Conservation (phyloP, 2,329 filamentous ascomycete genomes). For the Talaromyces sp. region DNA sequence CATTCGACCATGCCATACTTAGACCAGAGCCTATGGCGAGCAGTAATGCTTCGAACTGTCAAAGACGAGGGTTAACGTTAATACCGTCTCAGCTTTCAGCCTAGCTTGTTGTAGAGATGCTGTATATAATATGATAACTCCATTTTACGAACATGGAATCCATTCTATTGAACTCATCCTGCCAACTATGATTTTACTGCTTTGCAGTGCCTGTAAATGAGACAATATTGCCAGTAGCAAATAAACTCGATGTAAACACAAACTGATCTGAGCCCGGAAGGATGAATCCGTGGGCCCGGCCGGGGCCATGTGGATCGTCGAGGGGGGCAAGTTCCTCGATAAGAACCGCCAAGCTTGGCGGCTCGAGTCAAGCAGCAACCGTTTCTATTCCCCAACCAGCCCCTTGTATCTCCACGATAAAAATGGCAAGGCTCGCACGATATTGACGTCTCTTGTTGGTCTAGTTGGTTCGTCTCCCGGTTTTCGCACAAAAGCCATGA, state of each 20-base stretch:
- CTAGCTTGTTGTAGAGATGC: too few relatives aligned
- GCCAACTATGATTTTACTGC: neutral
- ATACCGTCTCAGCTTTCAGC: too few relatives aligned
- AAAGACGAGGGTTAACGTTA: too few relatives aligned
- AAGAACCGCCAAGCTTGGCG: neutral
- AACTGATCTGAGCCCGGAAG: neutral
- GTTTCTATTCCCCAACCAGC: neutral
- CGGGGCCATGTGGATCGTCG: neutral
- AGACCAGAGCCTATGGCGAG: neutral
- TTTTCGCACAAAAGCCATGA: neutral
- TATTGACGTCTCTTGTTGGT: neutral
- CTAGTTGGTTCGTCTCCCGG: neutral
- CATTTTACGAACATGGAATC: too few relatives aligned
- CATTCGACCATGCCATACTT: neutral
- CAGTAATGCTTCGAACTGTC: neutral
- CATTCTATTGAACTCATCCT: too few relatives aligned
- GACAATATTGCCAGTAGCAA: neutral
- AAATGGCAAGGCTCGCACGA: neutral
- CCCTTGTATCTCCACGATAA: neutral
- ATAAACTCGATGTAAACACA: neutral
- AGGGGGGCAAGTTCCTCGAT: neutral
- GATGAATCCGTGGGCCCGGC: neutral
- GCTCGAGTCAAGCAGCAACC: neutral
- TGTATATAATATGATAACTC: too few relatives aligned
- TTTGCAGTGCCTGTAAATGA: neutral